These are phyloP conservation scores for Thecamonas trahens DNA, from an alignment of 78 protist genomes.

Conservation along the genomic window DNA sequence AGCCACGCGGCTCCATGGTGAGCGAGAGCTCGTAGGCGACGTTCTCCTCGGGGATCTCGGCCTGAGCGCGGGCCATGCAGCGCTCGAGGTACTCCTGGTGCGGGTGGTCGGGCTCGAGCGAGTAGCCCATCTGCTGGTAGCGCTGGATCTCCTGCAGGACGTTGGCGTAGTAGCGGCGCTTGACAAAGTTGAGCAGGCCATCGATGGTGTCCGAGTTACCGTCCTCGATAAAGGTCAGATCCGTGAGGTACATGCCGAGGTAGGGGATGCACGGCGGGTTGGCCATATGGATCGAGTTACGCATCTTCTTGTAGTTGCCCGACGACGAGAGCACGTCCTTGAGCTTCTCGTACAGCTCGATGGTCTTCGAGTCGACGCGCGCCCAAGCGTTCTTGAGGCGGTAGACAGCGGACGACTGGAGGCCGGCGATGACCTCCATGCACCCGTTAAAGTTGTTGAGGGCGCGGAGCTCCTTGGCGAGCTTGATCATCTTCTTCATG, in stretches of 20 bases:
- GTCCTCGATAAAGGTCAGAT: constrained; percentile 54
- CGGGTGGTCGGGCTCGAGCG: constrained; percentile 18
- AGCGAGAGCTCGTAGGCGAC: no score
- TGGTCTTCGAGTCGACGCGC: constrained; percentile 19
- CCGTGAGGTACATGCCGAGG: constrained; percentile 46
- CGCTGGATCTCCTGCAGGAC: constrained; percentile 45
- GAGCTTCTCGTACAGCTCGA: constrained; percentile 16
- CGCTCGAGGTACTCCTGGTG: constrained; percentile 23
- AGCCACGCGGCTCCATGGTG: no score
- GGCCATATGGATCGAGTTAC: background rate
- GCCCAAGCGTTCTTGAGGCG: constrained; percentile 51
- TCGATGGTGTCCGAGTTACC: constrained; percentile 39
- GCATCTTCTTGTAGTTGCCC: constrained; percentile 19
- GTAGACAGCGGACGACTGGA: constrained; percentile 32
- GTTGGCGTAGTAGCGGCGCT: constrained; percentile 20
- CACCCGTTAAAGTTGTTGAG: constrained; percentile 39
- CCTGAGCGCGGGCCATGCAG: no score
- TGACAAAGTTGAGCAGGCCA: constrained; percentile 29
- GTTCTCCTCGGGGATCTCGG: no score
- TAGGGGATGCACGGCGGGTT: constrained; percentile 34
- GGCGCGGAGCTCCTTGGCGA: constrained; percentile 29
- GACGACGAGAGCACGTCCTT: constrained; percentile 25
- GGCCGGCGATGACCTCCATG: constrained; percentile 39
- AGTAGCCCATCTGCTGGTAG: constrained; percentile 33
- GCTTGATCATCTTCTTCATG: constrained; percentile 32